These are phyloP conservation scores for Cystobasidium ongulense DNA, from an alignment of 768 basidiomycete species.

Conservation along the genomic window DNA sequence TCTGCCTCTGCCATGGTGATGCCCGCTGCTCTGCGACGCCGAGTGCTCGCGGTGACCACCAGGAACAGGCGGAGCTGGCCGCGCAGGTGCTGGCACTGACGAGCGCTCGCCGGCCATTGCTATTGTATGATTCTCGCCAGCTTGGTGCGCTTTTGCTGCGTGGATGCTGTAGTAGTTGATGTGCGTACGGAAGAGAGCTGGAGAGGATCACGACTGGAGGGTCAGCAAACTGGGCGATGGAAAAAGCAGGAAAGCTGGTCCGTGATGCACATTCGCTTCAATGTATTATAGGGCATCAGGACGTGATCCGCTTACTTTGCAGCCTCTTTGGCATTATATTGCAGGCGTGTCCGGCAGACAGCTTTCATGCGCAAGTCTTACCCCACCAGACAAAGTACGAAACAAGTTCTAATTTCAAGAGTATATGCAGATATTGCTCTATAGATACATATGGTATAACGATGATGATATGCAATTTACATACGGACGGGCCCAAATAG, in stretches of 20 bases:
- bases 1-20: constrained; percentile 13
- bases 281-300: too few species aligned
- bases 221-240: background rate
- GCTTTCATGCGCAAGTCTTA: background rate
- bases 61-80: constrained; percentile 22
- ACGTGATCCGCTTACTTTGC: too few species aligned
- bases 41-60: background rate
- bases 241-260: background rate
- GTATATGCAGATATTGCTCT: too few species aligned
- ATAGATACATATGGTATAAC: background rate
- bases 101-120: background rate
- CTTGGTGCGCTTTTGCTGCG: background rate
- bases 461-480: background rate
- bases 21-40: background rate
- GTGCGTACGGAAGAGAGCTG: background rate
- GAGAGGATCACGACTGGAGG: background rate
- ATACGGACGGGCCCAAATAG: too few species aligned
- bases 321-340: too few species aligned
- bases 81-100: constrained; percentile 9
- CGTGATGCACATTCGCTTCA: too few species aligned
- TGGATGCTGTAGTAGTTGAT: background rate
- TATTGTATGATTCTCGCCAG: too few species aligned
- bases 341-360: too few species aligned
- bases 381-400: background rate
- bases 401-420: too few species aligned